Percentiles rank a stretch among this genome's conserved stretches.
Conservation (phyloP, 345 rosid species). For the Garcia nutans region DNA sequence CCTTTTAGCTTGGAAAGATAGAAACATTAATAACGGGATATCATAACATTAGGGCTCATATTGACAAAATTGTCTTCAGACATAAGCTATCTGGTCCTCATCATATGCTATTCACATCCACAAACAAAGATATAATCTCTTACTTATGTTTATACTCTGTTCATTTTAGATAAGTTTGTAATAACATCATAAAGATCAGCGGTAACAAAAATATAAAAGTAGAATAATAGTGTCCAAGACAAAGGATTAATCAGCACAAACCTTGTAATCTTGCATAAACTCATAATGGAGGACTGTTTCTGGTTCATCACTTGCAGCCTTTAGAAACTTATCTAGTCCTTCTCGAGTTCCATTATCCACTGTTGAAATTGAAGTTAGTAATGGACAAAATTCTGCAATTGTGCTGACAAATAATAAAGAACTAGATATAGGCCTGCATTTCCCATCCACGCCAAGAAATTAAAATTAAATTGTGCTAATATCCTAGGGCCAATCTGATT, state of each 20-base stretch:
- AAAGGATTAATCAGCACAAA: conserved; percentile 26
- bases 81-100: not conserved
- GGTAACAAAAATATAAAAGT: not conserved
- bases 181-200: not conserved
- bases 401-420: not conserved
- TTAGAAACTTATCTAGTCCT: conserved; percentile 91
- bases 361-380: conserved; percentile 34
- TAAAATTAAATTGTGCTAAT: not conserved
- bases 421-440: not conserved
- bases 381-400: conserved; percentile 3
- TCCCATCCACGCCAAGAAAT: not conserved
- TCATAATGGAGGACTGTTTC: conserved; percentile 95
- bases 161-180: not conserved
- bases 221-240: not conserved
- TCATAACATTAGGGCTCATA: not conserved
- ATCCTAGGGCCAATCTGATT: conserved; percentile 16
- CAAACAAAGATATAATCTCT: not conserved
- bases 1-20: not conserved
- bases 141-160: not conserved
- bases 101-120: not conserved
- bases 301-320: conserved; percentile 87
- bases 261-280: conserved; percentile 99
- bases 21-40: not conserved
- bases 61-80: not conserved
- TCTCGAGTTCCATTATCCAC: conserved; percentile 97